Evolutionary conservation across 176 grass and related monocot genomes (phyloP).

Genomic region (Eragrostis curvula): DNA sequence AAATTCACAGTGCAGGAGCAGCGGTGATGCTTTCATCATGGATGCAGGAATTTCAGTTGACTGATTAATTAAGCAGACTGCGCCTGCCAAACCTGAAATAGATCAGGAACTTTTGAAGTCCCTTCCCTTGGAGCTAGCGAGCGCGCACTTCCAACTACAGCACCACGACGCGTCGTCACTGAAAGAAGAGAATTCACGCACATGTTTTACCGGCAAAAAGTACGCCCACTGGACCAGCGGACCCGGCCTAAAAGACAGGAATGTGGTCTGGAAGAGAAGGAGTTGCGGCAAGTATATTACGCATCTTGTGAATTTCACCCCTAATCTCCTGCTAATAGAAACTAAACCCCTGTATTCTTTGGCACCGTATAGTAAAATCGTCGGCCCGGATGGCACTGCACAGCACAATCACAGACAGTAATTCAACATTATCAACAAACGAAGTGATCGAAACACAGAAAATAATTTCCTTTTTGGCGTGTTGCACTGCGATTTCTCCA

Average conservation of each 20-base stretch:
- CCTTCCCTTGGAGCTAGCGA: neutral
- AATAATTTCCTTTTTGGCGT: no score
- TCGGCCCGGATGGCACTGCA: neutral
- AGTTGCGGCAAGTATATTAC: neutral
- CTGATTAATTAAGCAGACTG: neutral
- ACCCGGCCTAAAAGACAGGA: neutral
- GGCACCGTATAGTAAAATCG: no score
- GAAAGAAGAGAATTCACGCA: conserved; percentile 5
- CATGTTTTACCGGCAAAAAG: conserved; percentile 31
- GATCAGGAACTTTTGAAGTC: neutral
- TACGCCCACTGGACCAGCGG: conserved; percentile 24
- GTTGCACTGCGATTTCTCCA: neutral
- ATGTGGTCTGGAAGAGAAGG: neutral
- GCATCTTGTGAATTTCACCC: neutral
- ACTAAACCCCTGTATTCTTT: no score
- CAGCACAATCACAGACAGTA: neutral
- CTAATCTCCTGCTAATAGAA: neutral
- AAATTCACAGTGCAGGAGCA: neutral
- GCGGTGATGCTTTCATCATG: neutral
- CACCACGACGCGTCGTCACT: conserved; percentile 18
- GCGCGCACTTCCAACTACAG: neutral
- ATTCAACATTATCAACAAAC: neutral
- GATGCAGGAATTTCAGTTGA: neutral
- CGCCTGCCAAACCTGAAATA: neutral
- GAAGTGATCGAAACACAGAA: neutral